Conservation (phyloP, 176 grass and related monocot species). For the Musa beccarii region DNA sequence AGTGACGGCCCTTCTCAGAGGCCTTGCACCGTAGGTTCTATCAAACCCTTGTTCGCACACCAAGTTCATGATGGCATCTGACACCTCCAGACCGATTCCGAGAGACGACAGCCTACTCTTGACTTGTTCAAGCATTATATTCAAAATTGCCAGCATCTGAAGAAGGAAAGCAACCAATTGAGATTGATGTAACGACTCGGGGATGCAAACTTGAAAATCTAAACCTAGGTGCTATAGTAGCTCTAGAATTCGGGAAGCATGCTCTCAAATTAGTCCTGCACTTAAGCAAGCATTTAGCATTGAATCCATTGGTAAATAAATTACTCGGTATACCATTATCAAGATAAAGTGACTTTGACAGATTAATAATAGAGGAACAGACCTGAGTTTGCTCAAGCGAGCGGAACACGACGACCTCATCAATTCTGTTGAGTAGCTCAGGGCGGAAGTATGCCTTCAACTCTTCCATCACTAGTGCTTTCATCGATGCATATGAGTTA, state of each 20-base stretch:
- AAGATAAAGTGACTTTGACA: not conserved
- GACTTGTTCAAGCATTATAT: constrained; percentile 90
- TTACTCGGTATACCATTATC: no score
- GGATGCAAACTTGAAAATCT: not conserved
- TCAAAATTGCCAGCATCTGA: constrained; percentile 86
- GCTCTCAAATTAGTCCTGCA: no score
- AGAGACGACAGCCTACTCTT: constrained; percentile 62
- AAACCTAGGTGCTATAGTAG: not conserved
- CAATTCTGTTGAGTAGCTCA: constrained; percentile 91
- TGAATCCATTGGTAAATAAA: no score
- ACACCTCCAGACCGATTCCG: constrained; percentile 65
- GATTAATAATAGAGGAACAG: not conserved
- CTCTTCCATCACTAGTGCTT: constrained; percentile 82
- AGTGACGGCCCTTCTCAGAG: constrained; percentile 72
- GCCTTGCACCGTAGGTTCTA: constrained; percentile 66
- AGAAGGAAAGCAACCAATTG: constrained; percentile 6
- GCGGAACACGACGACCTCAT: constrained; percentile 94
- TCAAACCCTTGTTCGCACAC: constrained; percentile 81
- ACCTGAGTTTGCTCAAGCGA: constrained; percentile 88
- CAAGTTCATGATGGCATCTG: constrained; percentile 58
- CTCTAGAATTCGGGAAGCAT: not conserved
- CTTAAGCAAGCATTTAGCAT: no score
- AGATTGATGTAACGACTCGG: not conserved
- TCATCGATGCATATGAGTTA: constrained; percentile 62
- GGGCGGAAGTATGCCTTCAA: constrained; percentile 88